phyloP scores from a whole-genome alignment of 495 filamentous ascomycete species.

The Hypoxylon subgilvum region DNA sequence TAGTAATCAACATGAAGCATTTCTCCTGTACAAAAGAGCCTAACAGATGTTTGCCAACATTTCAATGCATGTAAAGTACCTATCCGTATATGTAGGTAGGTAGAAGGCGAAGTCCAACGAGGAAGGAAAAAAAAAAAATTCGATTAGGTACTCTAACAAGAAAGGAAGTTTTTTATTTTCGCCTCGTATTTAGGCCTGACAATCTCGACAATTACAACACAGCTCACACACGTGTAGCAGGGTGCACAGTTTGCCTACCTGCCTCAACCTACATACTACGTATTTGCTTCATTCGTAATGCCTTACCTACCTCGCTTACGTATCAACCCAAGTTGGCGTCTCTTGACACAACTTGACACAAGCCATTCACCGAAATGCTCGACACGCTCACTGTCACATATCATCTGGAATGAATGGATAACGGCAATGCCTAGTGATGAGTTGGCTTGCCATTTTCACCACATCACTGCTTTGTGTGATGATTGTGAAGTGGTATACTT shows the following conservation, averaged over 20 bases:
- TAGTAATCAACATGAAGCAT: constrained; percentile 26
- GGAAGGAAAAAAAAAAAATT: constrained; percentile 2
- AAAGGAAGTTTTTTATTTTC: constrained; percentile 20
- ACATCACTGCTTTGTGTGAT: constrained; percentile 32
- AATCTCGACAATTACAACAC: constrained; percentile 18
- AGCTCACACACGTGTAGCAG: background rate
- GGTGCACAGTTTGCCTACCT: constrained; percentile 22
- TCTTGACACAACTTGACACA: no score
- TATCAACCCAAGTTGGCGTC: constrained; percentile 14
- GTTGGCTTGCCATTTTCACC: constrained; percentile 34
- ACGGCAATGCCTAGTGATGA: constrained; percentile 28
- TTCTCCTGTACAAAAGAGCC: constrained; percentile 6
- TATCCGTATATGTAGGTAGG: constrained; percentile 1
- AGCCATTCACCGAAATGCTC: constrained; percentile 30
- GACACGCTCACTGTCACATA: constrained; percentile 15
- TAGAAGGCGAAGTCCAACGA: constrained; percentile 9
- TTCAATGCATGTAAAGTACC: no score
- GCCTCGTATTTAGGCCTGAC: constrained; percentile 33
- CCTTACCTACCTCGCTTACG: constrained; percentile 6
- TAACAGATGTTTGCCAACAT: no score
- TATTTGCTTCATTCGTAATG: constrained; percentile 13
- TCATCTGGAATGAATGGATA: constrained; percentile 25
- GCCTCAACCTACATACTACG: background rate
- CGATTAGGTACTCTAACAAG: constrained; percentile 17
- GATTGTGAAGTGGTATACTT: constrained; percentile 15